Base-by-base conservation (phyloP, 305 asterid genomes). In the Solanum hybrid region DNA sequence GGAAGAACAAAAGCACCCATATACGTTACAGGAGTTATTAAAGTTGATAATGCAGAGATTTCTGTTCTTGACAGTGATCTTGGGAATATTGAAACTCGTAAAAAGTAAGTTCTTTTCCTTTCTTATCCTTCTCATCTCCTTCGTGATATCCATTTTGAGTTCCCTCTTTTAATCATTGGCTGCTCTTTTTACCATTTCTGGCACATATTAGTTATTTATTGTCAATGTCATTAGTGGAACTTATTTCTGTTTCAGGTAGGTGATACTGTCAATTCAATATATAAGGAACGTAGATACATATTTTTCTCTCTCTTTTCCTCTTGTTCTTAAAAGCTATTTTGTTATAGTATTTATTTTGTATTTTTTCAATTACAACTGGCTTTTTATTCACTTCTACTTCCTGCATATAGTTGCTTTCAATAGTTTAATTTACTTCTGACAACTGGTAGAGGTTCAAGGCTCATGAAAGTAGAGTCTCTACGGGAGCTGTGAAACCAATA, bases 11-110 rank as follows among this genome's bases (percentile, higher is more conserved):
- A 92, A 94, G 94, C 96, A 79, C 92, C 94, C 75, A 89, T 97
- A 85, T 94, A 95, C 90, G 87, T 95, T 71, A 96, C 97, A 76
- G 99, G 99, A 88, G 94, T 92, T 88, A 92, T 96, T 85, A 89
- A 89, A 89, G 91, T 96, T 91, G 94, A 90, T 91, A 92, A 91
- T 91, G 95, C 96, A 24, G 99, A 96, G 90, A 93, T 97, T 91
- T 93, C 95, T 10, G 85, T 96, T 76, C 96, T 96, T 88, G 99
- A 96, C 90, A 93, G 96, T 90, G 99, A 97, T 92, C 91, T 93
- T 90, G 99, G 96, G 92, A 96, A 93, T 29, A 89, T 90, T 60
- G 99, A 95, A 90, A 93, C 94, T 88, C 95, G 91, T 94, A 96
- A 94, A 89, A 97, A 93, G 99, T 96, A 93, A 73, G 79, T 89